These are phyloP conservation scores for Chaetomiaceae sp. DNA, from an alignment of 2,329 filamentous ascomycete genomes.

Conservation along the genomic window DNA sequence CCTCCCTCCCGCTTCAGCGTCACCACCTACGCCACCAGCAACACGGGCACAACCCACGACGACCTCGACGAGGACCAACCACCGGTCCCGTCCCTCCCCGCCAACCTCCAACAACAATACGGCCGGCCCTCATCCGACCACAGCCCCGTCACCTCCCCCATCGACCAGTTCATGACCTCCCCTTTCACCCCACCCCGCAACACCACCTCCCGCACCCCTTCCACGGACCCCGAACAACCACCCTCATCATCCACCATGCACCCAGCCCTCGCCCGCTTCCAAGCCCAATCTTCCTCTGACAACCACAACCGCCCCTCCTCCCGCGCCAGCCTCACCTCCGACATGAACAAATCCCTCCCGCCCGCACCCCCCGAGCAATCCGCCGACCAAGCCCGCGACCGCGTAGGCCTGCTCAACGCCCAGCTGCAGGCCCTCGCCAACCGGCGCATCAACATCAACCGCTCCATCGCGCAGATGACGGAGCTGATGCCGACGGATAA, in stretches of 20 bases:
- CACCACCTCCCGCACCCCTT: background rate
- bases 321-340: conserved; percentile 28
- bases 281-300: conserved; percentile 5
- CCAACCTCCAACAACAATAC: conserved; percentile 27
- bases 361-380: conserved; percentile 55
- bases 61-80: conserved; percentile 35
- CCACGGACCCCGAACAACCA: conserved; percentile 3
- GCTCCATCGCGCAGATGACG: conserved; percentile 70
- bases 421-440: conserved; percentile 61
- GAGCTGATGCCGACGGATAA: conserved; percentile 70
- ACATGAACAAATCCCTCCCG: conserved; percentile 55
- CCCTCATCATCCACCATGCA: background rate
- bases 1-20: conserved; percentile 60
- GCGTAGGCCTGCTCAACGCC: conserved; percentile 62
- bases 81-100: conserved; percentile 35
- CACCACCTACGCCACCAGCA: conserved; percentile 56
- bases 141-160: conserved; percentile 34
- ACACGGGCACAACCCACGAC: conserved; percentile 38
- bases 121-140: conserved; percentile 22
- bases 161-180: conserved; percentile 32
- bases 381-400: conserved; percentile 49
- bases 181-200: conserved; percentile 19
- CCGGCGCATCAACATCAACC: conserved; percentile 66
- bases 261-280: conserved; percentile 18
- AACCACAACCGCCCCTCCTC: conserved; percentile 29